Evolutionary conservation across 495 filamentous ascomycete genomes (phyloP).

Genomic region (Tuber brumale): DNA sequence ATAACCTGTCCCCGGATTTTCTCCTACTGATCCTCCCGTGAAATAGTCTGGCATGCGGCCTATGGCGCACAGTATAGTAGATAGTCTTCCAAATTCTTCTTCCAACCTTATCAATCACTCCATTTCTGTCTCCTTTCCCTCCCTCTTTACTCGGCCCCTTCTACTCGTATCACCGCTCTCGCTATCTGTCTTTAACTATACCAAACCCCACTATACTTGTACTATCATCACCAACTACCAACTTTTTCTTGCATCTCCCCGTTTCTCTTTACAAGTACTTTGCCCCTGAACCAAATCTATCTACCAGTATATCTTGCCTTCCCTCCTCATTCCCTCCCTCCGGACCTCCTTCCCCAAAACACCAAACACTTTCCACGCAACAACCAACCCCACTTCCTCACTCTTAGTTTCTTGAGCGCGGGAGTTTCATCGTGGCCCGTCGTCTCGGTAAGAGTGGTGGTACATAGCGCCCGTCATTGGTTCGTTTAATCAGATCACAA

Average conservation of each 20-base stretch:
- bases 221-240: neutral
- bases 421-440: neutral
- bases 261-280: neutral
- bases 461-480: neutral
- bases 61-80: neutral
- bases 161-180: neutral
- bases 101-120: neutral
- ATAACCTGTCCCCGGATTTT: neutral
- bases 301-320: neutral
- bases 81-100: neutral
- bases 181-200: neutral
- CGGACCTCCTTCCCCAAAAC: neutral
- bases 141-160: neutral
- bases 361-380: neutral
- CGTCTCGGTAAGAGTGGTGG: neutral
- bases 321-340: neutral
- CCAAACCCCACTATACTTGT: neutral
- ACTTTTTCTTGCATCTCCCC: neutral
- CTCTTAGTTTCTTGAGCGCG: neutral
- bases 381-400: neutral
- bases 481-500: neutral
- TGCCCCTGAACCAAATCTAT: neutral
- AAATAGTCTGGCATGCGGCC: neutral
- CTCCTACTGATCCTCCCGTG: neutral
- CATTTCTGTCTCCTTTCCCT: neutral